Evolutionary conservation across 257 asterid genomes (phyloP).

Genomic region (Knoxia roxburghii): DNA sequence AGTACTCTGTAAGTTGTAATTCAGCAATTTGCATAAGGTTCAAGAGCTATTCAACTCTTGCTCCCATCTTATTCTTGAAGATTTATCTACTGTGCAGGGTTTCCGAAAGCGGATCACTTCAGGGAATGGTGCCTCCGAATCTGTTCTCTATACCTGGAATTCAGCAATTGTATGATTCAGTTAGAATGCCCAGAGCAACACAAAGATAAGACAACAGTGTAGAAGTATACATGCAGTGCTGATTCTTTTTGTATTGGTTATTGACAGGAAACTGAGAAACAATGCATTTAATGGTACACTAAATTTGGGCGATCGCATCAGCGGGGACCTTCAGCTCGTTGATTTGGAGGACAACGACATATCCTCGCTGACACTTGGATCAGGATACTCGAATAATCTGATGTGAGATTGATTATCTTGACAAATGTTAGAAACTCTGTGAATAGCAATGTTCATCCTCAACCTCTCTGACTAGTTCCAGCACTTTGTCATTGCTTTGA

Average conservation of each 20-base stretch:
- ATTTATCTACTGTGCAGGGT: constrained; percentile 43
- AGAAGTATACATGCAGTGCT: not conserved
- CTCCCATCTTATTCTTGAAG: constrained; percentile 18
- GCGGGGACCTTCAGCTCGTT: constrained; percentile 64
- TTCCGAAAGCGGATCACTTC: constrained; percentile 72
- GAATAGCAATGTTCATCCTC: not conserved
- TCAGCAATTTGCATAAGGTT: not conserved
- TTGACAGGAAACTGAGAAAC: constrained; percentile 72
- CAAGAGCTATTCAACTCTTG: constrained; percentile 5
- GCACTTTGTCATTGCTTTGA: constrained; percentile 6
- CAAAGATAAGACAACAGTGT: not conserved
- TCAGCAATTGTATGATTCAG: constrained; percentile 79
- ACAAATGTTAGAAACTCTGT: not conserved
- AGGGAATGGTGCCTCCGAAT: constrained; percentile 64
- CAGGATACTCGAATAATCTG: constrained; percentile 65
- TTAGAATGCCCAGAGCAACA: not conserved
- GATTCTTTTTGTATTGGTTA: not conserved
- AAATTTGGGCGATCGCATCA: constrained; percentile 57
- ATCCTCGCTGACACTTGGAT: constrained; percentile 71
- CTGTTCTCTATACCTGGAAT: constrained; percentile 71
- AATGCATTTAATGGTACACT: constrained; percentile 67
- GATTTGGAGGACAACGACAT: constrained; percentile 76
- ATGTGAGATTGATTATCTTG: constrained; percentile 48
- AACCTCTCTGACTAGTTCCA: not conserved
- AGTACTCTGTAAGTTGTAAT: constrained; percentile 80